Percentiles rank a stretch among this genome's conserved stretches.
Evolutionary conservation across 495 filamentous ascomycete species (phyloP).

Genomic region (Aspergillus olivimuriae): DNA sequence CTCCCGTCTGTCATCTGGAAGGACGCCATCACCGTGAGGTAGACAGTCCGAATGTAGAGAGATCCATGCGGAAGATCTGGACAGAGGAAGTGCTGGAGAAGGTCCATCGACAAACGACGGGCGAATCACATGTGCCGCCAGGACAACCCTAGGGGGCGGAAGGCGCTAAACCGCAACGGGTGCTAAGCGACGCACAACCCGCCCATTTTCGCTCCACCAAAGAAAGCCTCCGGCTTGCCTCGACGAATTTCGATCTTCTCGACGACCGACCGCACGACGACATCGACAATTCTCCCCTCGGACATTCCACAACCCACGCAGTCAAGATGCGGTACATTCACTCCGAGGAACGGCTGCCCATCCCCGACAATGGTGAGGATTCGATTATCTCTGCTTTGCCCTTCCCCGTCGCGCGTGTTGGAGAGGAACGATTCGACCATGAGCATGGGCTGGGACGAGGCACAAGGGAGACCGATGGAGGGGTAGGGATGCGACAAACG

Average conservation of each 20-base stretch:
- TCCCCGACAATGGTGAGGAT: slow-evolving; percentile 91
- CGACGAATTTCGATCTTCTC: slow-evolving; percentile 42
- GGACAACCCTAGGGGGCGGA: slow-evolving; percentile 31
- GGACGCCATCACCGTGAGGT: too few species aligned
- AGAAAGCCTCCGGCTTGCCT: slow-evolving; percentile 23
- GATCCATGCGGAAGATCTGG: too few species aligned
- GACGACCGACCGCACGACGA: slow-evolving; percentile 36
- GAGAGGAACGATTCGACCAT: slow-evolving; percentile 1
- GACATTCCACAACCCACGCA: slow-evolving; percentile 41
- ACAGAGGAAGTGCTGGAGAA: too few species aligned
- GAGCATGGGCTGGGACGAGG: not conserved
- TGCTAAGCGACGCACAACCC: slow-evolving; percentile 48
- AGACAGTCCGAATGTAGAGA: too few species aligned
- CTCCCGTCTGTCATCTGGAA: too few species aligned
- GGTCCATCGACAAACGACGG: too few species aligned
- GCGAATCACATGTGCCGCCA: not conserved
- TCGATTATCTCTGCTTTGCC: slow-evolving; percentile 15
- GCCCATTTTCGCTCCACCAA: slow-evolving; percentile 44
- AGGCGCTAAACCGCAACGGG: slow-evolving; percentile 31
- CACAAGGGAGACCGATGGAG: not conserved
- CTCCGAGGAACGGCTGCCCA: slow-evolving; percentile 84
- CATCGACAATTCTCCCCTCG: slow-evolving; percentile 45
- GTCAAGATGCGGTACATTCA: slow-evolving; percentile 97
- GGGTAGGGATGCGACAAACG: slow-evolving; percentile 3
- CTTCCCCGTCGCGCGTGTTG: slow-evolving; percentile 3